These are phyloP conservation scores for Fusarium robinianum DNA, from an alignment of 2,329 filamentous ascomycete species.

Conservation along the genomic window DNA sequence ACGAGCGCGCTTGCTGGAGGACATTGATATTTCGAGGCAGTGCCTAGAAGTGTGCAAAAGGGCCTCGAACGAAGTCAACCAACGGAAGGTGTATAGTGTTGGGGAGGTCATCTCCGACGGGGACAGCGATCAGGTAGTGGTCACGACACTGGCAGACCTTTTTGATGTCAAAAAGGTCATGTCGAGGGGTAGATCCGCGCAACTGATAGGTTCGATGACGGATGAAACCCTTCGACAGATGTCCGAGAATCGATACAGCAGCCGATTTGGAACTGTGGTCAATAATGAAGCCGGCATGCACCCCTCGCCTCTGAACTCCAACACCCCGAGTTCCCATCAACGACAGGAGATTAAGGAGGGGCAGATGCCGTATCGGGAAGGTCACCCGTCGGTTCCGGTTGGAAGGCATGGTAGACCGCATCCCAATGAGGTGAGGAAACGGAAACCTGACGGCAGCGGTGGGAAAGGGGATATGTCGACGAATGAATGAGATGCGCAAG, in stretches of 20 bases:
- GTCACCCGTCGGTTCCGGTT: no score
- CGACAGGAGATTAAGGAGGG: no score
- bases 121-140: constrained; percentile 47
- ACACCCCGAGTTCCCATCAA: no score
- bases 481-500: no score
- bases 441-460: no score
- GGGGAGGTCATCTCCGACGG: constrained; percentile 44
- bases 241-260: constrained; percentile 27
- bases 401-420: no score
- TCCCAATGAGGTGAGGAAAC: no score
- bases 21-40: constrained; percentile 42
- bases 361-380: no score
- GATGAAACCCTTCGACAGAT: constrained; percentile 28
- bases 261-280: constrained; percentile 20
- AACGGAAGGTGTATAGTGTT: constrained; percentile 42
- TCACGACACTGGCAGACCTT: constrained; percentile 48
- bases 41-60: constrained; percentile 46
- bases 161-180: constrained; percentile 46
- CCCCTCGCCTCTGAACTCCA: no score
- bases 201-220: constrained; percentile 45
- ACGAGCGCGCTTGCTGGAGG: constrained; percentile 40
- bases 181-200: constrained; percentile 41
- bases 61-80: constrained; percentile 36
- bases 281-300: no score
- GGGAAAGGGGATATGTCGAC: no score